Conservation (phyloP, 2,329 filamentous ascomycete genomes). For the Colletotrichum sp. region DNA sequence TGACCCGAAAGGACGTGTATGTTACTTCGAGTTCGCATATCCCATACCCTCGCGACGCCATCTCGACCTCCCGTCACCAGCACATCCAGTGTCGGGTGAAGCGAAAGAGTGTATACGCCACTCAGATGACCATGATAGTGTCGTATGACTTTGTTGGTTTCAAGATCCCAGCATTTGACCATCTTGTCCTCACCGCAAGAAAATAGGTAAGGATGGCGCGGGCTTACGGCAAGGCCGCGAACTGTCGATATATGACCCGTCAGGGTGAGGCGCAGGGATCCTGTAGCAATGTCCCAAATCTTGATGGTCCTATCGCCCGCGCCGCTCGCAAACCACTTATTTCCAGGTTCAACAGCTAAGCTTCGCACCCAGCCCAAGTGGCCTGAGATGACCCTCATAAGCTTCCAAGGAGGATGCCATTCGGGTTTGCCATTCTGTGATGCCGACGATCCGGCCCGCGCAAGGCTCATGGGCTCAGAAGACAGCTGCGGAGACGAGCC, state of each 20-base stretch:
- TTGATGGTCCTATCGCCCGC: slow-evolving; percentile 97
- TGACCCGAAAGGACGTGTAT: slow-evolving; percentile 93
- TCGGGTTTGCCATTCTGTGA: slow-evolving; percentile 72
- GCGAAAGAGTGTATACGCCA: slow-evolving; percentile 88
- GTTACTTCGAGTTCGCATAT: slow-evolving; percentile 96
- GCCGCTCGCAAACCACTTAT: slow-evolving; percentile 96
- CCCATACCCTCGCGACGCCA: slow-evolving; percentile 94
- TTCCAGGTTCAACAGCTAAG: slow-evolving; percentile 91
- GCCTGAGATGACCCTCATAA: slow-evolving; percentile 96
- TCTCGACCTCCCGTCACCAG: slow-evolving; percentile 94
- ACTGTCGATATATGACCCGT: slow-evolving; percentile 96
- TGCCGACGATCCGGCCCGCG: slow-evolving; percentile 22
- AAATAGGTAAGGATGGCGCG: slow-evolving; percentile 94
- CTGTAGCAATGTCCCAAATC: slow-evolving; percentile 95
- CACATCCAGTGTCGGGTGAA: slow-evolving; percentile 96
- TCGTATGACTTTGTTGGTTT: slow-evolving; percentile 99
- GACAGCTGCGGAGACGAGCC: neutral
- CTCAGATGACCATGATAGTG: slow-evolving; percentile 98
- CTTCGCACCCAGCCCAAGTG: slow-evolving; percentile 94
- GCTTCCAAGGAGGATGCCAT: slow-evolving; percentile 98
- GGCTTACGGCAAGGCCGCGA: slow-evolving; percentile 88
- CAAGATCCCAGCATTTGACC: slow-evolving; percentile 99
- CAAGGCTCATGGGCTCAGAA: slow-evolving; percentile 34
- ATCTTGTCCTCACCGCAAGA: slow-evolving; percentile 99
- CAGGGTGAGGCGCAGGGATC: slow-evolving; percentile 81